Evolutionary conservation across 1,284 basidiomycete genomes (phyloP).

Genomic region (Boletus calvinii): DNA sequence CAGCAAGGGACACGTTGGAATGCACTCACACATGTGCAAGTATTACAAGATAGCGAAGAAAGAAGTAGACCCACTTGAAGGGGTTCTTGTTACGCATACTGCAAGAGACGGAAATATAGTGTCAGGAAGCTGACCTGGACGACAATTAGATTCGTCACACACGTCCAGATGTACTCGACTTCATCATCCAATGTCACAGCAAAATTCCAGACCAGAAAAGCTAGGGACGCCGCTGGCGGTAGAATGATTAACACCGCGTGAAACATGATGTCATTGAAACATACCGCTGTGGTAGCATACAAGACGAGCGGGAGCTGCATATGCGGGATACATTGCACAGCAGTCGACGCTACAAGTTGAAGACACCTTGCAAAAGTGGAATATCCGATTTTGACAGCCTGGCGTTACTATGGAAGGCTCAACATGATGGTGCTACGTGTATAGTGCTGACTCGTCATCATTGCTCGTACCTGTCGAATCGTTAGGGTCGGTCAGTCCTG

Average conservation of each 20-base stretch:
- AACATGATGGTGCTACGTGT: background rate
- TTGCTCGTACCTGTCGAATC: background rate
- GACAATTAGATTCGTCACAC: background rate
- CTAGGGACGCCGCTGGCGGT: slow-evolving; percentile 9
- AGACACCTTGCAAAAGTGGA: slow-evolving; percentile 6
- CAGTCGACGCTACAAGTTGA: background rate
- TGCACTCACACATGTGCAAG: slow-evolving; percentile 17
- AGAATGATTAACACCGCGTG: slow-evolving; percentile 2
- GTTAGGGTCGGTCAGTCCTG: too few relatives aligned
- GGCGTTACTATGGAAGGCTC: background rate
- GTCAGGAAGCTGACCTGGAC: background rate
- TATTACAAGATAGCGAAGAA: slow-evolving; percentile 21
- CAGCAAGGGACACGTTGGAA: background rate
- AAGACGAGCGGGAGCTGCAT: slow-evolving; percentile 1
- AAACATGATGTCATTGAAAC: background rate
- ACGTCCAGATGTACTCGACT: slow-evolving; percentile 26
- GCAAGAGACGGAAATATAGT: background rate
- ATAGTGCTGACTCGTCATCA: too few relatives aligned
- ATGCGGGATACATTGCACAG: background rate
- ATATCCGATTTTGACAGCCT: background rate
- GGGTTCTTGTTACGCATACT: slow-evolving; percentile 21
- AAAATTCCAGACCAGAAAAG: slow-evolving; percentile 19
- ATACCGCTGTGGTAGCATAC: slow-evolving; percentile 21
- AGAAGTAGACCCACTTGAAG: slow-evolving; percentile 26
- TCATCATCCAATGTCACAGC: slow-evolving; percentile 21